Percentiles rank a stretch among this genome's conserved stretches.
These are phyloP conservation scores for Camptophora hylomeconis DNA, from an alignment of 2,329 filamentous ascomycete species.

Conservation along the genomic window DNA sequence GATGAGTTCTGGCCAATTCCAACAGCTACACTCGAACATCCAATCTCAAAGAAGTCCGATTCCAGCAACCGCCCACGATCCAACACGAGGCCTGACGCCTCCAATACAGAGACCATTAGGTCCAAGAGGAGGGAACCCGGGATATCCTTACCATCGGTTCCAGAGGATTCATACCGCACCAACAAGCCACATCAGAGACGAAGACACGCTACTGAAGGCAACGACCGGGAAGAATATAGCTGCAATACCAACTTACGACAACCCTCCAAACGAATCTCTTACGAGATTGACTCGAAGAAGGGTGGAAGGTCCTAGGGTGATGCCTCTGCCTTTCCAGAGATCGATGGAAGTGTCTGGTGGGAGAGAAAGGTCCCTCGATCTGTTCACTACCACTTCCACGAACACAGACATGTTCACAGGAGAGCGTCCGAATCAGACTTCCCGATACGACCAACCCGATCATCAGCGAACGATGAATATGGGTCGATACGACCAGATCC, in stretches of 20 bases:
- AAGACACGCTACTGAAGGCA: background rate
- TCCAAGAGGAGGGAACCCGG: slow-evolving; percentile 1
- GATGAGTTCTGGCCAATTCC: slow-evolving; percentile 17
- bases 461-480: slow-evolving; percentile 14
- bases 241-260: slow-evolving; percentile 11
- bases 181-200: background rate
- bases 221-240: background rate
- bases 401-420: slow-evolving; percentile 21
- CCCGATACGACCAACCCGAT: slow-evolving; percentile 6
- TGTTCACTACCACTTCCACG: slow-evolving; percentile 29
- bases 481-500: background rate
- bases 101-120: background rate
- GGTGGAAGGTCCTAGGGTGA: slow-evolving; percentile 12
- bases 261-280: slow-evolving; percentile 16
- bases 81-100: background rate
- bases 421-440: background rate
- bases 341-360: no score
- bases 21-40: slow-evolving; percentile 8
- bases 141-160: background rate
- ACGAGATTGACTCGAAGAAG: slow-evolving; percentile 15
- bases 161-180: slow-evolving; percentile 1
- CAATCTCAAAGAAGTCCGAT: no score
- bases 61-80: background rate
- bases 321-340: slow-evolving; percentile 3
- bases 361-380: background rate